Evolutionary conservation across 441 rosid genomes (phyloP).

Genomic region (Capsella rubella): DNA sequence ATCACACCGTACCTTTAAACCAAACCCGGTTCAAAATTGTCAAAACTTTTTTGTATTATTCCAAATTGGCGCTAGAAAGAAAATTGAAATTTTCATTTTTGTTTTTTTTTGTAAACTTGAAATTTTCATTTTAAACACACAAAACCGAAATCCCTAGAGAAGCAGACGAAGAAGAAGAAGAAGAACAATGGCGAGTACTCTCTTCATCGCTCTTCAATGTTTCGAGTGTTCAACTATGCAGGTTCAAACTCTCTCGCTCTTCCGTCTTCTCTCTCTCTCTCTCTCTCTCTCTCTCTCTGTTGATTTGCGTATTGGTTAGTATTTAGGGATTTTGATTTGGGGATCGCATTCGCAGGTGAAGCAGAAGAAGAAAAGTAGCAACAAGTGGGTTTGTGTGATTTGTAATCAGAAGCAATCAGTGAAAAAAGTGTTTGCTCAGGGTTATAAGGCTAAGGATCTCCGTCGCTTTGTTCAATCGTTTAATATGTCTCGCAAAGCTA

Average conservation of each 20-base stretch:
- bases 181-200: constrained; percentile 47
- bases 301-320: background rate
- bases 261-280: background rate
- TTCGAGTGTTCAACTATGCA: constrained; percentile 90
- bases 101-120: background rate
- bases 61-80: constrained; percentile 28
- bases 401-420: constrained; percentile 89
- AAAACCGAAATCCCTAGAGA: constrained; percentile 3
- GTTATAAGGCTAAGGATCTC: constrained; percentile 72
- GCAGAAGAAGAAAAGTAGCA: constrained; percentile 82
- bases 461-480: constrained; percentile 77
- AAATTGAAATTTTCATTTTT: constrained; percentile 11
- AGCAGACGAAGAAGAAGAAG: background rate
- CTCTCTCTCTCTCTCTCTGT: background rate
- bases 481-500: constrained; percentile 66
- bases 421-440: constrained; percentile 65
- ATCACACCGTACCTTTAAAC: background rate
- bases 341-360: constrained; percentile 58
- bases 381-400: constrained; percentile 80
- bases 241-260: constrained; percentile 43
- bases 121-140: background rate
- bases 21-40: constrained; percentile 4
- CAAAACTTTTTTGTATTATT: background rate
- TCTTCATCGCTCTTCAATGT: constrained; percentile 77
- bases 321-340: background rate